A percentile compares a stretch with the other conserved stretches of the same genome.
These are phyloP conservation scores for Trichoderma sp. DNA, from an alignment of 2,329 filamentous ascomycete genomes.

Conservation along the genomic window DNA sequence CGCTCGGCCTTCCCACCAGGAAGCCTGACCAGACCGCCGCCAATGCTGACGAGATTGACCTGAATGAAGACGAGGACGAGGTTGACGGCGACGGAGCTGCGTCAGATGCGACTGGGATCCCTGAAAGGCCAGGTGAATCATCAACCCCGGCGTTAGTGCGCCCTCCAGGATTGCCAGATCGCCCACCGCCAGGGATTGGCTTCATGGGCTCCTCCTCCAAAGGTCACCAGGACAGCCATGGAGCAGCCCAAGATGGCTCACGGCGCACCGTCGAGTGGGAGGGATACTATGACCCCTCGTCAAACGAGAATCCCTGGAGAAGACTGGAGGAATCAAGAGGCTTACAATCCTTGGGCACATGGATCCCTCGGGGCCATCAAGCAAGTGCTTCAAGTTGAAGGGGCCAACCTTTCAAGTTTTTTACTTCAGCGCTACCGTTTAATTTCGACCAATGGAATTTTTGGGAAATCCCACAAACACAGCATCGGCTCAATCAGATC, in stretches of 20 bases:
- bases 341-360: constrained; percentile 44
- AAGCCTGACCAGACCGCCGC: constrained; percentile 13
- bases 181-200: constrained; percentile 28
- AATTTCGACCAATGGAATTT: neutral
- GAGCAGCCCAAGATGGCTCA: constrained; percentile 10
- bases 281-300: constrained; percentile 67
- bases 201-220: constrained; percentile 15
- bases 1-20: constrained; percentile 28
- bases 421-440: neutral
- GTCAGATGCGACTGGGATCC: neutral
- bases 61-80: constrained; percentile 35
- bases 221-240: constrained; percentile 6
- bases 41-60: constrained; percentile 48
- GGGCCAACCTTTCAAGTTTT: neutral
- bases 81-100: constrained; percentile 29
- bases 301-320: constrained; percentile 72
- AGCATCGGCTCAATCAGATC: neutral
- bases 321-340: constrained; percentile 49
- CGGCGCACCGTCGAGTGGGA: constrained; percentile 53
- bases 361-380: constrained; percentile 35
- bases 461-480: neutral
- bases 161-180: constrained; percentile 34
- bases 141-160: constrained; percentile 31
- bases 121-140: neutral
- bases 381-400: neutral